These are phyloP conservation scores for Trichosporon faecale DNA, from an alignment of 1,284 basidiomycete species.

Conservation along the genomic window DNA sequence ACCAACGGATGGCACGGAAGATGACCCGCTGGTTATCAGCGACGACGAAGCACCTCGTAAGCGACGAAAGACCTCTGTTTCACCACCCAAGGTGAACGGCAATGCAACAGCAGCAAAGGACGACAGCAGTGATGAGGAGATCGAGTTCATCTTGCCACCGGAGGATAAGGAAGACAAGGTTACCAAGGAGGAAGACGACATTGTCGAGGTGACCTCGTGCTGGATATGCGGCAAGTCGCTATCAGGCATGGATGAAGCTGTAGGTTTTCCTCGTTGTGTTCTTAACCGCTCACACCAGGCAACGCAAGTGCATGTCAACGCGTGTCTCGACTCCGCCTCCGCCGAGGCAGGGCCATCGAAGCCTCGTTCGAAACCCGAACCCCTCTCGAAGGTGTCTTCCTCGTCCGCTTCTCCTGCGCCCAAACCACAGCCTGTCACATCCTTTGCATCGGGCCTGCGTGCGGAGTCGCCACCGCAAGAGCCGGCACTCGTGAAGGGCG, in stretches of 20 bases:
- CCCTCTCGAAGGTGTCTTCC: background rate
- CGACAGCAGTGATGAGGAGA: conserved; percentile 18
- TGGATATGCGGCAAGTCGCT: conserved; percentile 13
- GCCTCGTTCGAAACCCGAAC: background rate
- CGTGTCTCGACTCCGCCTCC: conserved; percentile 41
- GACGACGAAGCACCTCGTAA: conserved; percentile 27
- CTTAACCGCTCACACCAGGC: conserved; percentile 29
- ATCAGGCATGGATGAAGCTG: background rate
- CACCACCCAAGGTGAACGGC: background rate
- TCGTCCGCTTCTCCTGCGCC: background rate
- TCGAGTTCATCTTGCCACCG: conserved; percentile 41
- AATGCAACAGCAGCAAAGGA: background rate
- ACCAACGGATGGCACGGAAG: conserved; percentile 21
- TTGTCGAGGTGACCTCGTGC: background rate
- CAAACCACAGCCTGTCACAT: conserved; percentile 16
- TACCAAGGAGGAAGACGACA: conserved; percentile 30
- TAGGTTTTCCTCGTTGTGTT: background rate
- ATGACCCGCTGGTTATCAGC: conserved; percentile 37
- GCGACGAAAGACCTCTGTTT: background rate
- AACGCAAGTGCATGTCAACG: conserved; percentile 46
- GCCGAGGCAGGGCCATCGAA: conserved; percentile 5
- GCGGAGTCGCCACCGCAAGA: conserved; percentile 17
- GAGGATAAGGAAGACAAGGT: conserved; percentile 31
- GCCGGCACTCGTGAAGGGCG: conserved; percentile 31
- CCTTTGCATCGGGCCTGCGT: conserved; percentile 5